phyloP scores from a whole-genome alignment of 176 grass and related monocot genomes.

The Aegilops tauschii region DNA sequence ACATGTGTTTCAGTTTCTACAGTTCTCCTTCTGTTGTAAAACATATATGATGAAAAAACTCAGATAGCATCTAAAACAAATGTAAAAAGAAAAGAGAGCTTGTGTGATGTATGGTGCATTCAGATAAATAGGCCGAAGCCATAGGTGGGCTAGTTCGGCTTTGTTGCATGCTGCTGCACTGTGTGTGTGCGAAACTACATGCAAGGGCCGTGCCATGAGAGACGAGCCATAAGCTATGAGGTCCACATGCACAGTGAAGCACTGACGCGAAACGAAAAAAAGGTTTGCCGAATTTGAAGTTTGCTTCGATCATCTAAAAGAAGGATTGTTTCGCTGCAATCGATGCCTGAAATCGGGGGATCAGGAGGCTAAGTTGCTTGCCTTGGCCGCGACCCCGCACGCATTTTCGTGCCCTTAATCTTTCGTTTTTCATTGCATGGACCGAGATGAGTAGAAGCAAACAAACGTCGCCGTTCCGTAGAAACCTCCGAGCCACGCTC shows the following conservation, averaged over 20 bases:
- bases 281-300: background rate
- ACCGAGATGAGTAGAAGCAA: conserved; percentile 34
- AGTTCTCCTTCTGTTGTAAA: no score
- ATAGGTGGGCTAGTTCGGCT: no score
- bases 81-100: no score
- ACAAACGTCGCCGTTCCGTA: conserved; percentile 38
- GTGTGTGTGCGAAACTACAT: no score
- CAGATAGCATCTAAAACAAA: no score
- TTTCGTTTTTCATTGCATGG: background rate
- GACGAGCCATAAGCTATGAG: no score
- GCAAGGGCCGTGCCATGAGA: no score
- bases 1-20: no score
- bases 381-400: conserved; percentile 28
- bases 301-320: background rate
- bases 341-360: conserved; percentile 26
- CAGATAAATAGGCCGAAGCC: no score
- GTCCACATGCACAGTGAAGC: no score
- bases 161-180: no score
- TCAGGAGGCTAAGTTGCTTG: conserved; percentile 25
- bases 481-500: conserved; percentile 20
- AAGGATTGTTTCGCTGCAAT: background rate
- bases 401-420: conserved; percentile 8
- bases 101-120: background rate
- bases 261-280: background rate
- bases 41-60: no score